These are phyloP conservation scores for Pleurotus tuber-regium DNA, from an alignment of 768 basidiomycete species.

Conservation along the genomic window DNA sequence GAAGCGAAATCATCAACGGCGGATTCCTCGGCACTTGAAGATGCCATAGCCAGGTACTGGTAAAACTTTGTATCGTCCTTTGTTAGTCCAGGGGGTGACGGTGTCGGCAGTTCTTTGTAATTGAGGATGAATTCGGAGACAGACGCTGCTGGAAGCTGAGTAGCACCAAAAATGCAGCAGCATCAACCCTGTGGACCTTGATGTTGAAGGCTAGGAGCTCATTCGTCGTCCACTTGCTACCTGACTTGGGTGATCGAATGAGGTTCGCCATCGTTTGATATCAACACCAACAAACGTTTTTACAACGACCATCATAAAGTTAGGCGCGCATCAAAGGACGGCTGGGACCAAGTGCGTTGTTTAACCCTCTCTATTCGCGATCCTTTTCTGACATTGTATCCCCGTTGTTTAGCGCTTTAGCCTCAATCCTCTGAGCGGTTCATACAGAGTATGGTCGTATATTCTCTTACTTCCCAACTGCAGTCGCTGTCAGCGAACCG, in stretches of 20 bases:
- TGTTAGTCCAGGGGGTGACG: background rate
- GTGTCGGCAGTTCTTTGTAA: background rate
- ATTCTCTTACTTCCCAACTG: too few relatives aligned
- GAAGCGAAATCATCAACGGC: slow-evolving; percentile 15
- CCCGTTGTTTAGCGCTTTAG: too few relatives aligned
- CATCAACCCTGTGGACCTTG: slow-evolving; percentile 7
- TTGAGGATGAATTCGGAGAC: background rate
- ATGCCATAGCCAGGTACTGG: slow-evolving; percentile 7
- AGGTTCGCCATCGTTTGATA: slow-evolving; percentile 13
- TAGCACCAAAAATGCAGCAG: slow-evolving; percentile 12
- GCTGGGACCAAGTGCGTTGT: too few relatives aligned
- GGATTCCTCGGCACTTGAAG: slow-evolving; percentile 5
- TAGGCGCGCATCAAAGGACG: too few relatives aligned
- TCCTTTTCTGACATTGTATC: too few relatives aligned
- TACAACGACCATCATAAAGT: too few relatives aligned
- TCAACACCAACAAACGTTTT: too few relatives aligned
- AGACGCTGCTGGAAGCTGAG: background rate
- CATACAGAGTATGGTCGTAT: too few relatives aligned
- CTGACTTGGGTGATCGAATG: slow-evolving; percentile 17
- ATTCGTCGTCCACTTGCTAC: slow-evolving; percentile 16
- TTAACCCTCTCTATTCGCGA: too few relatives aligned
- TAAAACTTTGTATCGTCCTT: background rate
- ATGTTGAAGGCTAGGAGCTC: slow-evolving; percentile 21
- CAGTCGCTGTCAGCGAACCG: too few relatives aligned
- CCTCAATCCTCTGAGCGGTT: too few relatives aligned